phyloP scores from a whole-genome alignment of 1,139 yeast species.

The Candida pseudocylindracea region DNA sequence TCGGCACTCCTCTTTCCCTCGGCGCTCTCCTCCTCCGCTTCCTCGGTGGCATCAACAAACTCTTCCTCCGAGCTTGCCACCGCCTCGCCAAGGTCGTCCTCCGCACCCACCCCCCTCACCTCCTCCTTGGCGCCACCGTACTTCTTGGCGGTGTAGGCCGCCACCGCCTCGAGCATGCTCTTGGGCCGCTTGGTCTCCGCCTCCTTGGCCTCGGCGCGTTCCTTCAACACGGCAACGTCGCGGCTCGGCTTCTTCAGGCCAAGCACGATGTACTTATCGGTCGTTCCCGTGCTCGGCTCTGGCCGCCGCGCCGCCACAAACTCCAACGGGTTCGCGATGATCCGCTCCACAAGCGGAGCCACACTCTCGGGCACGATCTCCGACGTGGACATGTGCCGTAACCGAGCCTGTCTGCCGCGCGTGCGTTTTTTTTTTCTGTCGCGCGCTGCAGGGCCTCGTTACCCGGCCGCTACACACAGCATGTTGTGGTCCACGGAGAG shows the following conservation, averaged over 20 bases:
- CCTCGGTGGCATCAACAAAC: not conserved
- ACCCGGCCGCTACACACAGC: too few relatives aligned
- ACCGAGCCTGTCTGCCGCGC: too few relatives aligned
- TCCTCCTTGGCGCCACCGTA: conserved; percentile 13
- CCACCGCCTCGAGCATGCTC: conserved; percentile 40
- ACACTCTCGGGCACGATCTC: too few relatives aligned
- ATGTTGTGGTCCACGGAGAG: too few relatives aligned
- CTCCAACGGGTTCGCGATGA: conserved; percentile 32
- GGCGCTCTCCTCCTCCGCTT: not conserved
- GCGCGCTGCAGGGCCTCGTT: too few relatives aligned
- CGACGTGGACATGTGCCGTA: too few relatives aligned
- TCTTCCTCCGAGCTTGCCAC: not conserved
- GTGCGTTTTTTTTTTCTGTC: too few relatives aligned
- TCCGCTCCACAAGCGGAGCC: conserved; percentile 27
- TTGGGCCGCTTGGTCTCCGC: conserved; percentile 11
- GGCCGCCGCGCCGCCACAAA: conserved; percentile 26
- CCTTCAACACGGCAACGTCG: too few relatives aligned
- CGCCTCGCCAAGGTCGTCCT: not conserved
- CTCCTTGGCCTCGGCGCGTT: not conserved
- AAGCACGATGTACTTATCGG: conserved; percentile 19
- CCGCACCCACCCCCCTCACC: conserved; percentile 1
- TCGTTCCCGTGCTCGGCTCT: conserved; percentile 7
- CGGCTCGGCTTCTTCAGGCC: conserved; percentile 4
- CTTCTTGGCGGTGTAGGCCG: conserved; percentile 30
- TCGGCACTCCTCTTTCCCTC: conserved; percentile 5